Evolutionary conservation across 2,329 filamentous ascomycete species (phyloP).

Genomic region (Cercospora sojina): DNA sequence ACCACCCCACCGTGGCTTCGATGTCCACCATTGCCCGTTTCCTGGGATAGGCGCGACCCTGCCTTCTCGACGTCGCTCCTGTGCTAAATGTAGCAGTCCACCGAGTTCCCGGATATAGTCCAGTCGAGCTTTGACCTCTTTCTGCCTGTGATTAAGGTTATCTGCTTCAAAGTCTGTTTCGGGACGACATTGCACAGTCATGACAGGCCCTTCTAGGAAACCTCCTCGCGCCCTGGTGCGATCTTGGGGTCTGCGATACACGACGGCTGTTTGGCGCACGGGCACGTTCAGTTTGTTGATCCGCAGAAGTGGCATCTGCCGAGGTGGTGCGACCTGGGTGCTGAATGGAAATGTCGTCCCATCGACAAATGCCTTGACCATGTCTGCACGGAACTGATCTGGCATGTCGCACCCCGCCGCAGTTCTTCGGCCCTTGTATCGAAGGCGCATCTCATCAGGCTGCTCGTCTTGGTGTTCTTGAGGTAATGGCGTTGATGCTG

Average conservation of each 20-base stretch:
- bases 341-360: constrained; percentile 59
- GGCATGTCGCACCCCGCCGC: constrained; percentile 60
- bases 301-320: constrained; percentile 46
- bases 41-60: constrained; percentile 51
- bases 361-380: constrained; percentile 57
- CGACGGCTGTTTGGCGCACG: constrained; percentile 56
- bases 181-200: constrained; percentile 55
- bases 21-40: constrained; percentile 62
- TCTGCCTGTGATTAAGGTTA: constrained; percentile 29
- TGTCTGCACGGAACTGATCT: constrained; percentile 56
- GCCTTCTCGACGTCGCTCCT: constrained; percentile 60
- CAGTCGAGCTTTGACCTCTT: constrained; percentile 39
- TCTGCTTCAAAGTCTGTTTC: constrained; percentile 52
- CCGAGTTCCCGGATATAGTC: constrained; percentile 60
- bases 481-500: constrained; percentile 6
- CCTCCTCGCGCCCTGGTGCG: constrained; percentile 53
- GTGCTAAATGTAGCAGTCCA: constrained; percentile 57
- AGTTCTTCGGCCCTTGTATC: constrained; percentile 60
- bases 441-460: constrained; percentile 23
- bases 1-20: constrained; percentile 57
- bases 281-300: constrained; percentile 51
- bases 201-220: constrained; percentile 58
- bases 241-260: constrained; percentile 55
- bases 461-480: not conserved
- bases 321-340: constrained; percentile 52